Evolutionary conservation across 805 yeast genomes (phyloP).

Genomic region (Saccharomyces kudriavzevii): DNA sequence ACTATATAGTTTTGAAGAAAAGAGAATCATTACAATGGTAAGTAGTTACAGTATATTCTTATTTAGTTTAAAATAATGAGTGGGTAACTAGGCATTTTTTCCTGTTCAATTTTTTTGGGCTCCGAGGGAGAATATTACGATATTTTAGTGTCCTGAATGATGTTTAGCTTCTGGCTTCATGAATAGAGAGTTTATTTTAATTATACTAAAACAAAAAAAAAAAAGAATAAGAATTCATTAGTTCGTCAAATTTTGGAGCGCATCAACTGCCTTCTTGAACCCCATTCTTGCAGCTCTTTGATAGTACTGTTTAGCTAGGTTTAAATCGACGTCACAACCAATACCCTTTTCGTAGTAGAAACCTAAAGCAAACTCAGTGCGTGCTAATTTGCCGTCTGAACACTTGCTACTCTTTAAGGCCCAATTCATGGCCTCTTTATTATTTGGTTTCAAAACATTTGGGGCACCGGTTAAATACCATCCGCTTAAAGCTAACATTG

Average conservation of each 20-base stretch:
- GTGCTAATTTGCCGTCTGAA: conserved; percentile 48
- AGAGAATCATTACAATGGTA: background rate
- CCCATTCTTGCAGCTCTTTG: conserved; percentile 55
- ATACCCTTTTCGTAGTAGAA: conserved; percentile 61
- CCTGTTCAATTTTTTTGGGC: background rate
- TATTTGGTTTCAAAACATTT: conserved; percentile 45
- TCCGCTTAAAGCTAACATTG: conserved; percentile 65
- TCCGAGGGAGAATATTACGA: background rate
- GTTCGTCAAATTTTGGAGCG: conserved; percentile 2
- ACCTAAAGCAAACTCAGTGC: conserved; percentile 65
- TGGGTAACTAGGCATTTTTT: background rate
- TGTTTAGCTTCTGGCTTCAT: background rate
- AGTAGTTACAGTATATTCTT: background rate
- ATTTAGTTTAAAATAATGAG: background rate
- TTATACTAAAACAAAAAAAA: background rate
- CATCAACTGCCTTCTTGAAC: conserved; percentile 44
- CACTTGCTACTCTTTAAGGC: conserved; percentile 43
- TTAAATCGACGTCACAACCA: conserved; percentile 39
- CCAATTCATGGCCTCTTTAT: conserved; percentile 60
- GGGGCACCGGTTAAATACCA: conserved; percentile 70
- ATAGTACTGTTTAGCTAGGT: conserved; percentile 44
- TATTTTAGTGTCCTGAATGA: background rate
- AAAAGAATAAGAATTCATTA: background rate
- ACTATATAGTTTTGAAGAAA: background rate
- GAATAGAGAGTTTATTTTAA: no score